Percentiles rank a stretch among this genome's conserved stretches.
Evolutionary conservation across 371 early-diverging fungal genomes (phyloP).

Genomic region (Parasitella parasitica): DNA sequence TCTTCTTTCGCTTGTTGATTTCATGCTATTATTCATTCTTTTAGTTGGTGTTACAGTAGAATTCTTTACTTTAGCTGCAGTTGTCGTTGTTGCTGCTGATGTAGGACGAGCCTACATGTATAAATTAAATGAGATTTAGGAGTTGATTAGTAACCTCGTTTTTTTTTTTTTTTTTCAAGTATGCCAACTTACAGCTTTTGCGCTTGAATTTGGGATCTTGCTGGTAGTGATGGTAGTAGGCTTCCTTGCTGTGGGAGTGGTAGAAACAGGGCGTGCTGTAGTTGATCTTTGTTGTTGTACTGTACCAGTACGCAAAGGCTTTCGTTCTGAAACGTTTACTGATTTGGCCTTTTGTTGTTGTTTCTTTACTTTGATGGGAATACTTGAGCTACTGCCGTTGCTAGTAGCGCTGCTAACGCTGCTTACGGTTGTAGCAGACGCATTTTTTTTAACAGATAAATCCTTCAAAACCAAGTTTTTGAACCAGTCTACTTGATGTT

Average conservation of each 20-base stretch:
- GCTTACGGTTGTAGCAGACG: background rate
- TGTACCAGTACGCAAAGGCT: background rate
- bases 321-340: conserved; percentile 7
- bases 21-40: background rate
- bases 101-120: background rate
- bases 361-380: conserved; percentile 1
- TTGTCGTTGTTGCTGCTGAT: background rate
- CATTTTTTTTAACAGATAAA: background rate
- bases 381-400: background rate
- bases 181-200: background rate
- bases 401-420: background rate
- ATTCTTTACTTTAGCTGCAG: background rate
- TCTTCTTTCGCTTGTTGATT: background rate
- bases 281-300: background rate
- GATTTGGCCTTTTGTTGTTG: background rate
- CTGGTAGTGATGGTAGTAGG: background rate
- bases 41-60: background rate
- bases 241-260: background rate
- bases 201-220: background rate
- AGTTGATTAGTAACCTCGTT: background rate
- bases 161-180: too few species aligned
- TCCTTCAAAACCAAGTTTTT: background rate
- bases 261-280: background rate
- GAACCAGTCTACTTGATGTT: conserved; percentile 8
- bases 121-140: background rate